Percentiles rank a stretch among this genome's conserved stretches.
Conservation (phyloP, 257 asterid genomes). For the Nicotiana knightiana region DNA sequence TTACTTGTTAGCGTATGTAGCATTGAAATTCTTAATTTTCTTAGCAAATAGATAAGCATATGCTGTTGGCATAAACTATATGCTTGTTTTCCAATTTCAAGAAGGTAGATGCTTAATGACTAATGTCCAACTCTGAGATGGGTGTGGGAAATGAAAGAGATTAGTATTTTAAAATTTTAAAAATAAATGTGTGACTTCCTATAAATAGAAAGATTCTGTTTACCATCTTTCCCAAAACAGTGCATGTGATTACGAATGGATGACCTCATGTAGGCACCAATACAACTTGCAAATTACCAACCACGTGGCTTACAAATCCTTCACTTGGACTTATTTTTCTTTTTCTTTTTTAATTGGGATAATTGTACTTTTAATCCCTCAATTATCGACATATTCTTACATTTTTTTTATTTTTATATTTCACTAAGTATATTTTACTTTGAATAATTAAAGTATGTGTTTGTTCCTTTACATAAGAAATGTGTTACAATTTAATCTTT, state of each 20-base stretch:
- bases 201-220: conserved; percentile 22
- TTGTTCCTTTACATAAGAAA: too few species aligned
- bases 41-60: not conserved
- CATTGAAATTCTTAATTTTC: not conserved
- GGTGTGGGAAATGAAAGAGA: conserved; percentile 12
- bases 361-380: too few species aligned
- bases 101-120: not conserved
- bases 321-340: too few species aligned
- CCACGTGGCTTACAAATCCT: too few species aligned
- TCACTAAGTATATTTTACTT: too few species aligned
- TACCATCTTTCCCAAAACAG: conserved; percentile 9
- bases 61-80: not conserved
- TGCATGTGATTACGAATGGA: conserved; percentile 13
- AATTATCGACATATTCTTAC: too few species aligned
- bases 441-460: too few species aligned
- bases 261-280: conserved; percentile 12
- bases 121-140: not conserved
- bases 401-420: too few species aligned
- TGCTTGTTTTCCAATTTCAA: not conserved
- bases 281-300: not conserved
- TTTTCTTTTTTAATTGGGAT: too few species aligned
- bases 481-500: too few species aligned
- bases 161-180: not conserved
- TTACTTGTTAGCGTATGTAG: too few species aligned
- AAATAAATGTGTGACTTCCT: conserved; percentile 10